phyloP scores from a whole-genome alignment of 1,284 basidiomycete species.

The Tremellales sp. region DNA sequence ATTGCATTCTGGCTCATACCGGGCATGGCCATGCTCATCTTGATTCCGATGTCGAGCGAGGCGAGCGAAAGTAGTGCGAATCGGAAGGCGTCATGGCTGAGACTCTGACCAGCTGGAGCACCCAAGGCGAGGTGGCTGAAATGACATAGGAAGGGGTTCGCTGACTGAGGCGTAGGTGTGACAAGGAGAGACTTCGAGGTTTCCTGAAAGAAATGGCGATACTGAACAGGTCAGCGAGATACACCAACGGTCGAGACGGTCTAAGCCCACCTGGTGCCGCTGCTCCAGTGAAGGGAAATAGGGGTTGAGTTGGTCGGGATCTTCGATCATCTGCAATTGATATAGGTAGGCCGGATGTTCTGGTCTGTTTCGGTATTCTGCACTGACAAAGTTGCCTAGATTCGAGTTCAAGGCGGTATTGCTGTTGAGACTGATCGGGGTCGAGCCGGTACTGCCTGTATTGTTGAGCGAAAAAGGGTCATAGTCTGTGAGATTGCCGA shows the following conservation, averaged over 20 bases:
- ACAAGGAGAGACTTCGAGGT: slow-evolving; percentile 19
- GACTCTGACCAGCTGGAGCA: slow-evolving; percentile 12
- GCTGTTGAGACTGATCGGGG: neutral
- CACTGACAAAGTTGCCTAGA: neutral
- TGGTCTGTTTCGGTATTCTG: neutral
- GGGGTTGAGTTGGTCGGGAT: slow-evolving; percentile 11
- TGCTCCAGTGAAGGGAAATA: slow-evolving; percentile 22
- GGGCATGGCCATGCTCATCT: slow-evolving; percentile 2
- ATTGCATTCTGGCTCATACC: slow-evolving; percentile 14
- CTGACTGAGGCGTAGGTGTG: slow-evolving; percentile 7
- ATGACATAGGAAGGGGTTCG: slow-evolving; percentile 19
- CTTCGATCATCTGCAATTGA: slow-evolving; percentile 1
- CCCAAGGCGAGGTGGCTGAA: slow-evolving; percentile 14
- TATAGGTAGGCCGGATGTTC: neutral
- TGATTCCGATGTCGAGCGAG: slow-evolving; percentile 21
- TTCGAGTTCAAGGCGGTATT: neutral
- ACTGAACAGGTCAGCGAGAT: slow-evolving; percentile 7
- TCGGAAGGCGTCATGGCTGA: slow-evolving; percentile 19
- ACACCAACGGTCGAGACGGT: neutral
- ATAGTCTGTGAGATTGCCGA: neutral
- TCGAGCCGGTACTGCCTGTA: neutral
- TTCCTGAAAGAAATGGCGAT: slow-evolving; percentile 19
- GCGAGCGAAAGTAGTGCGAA: slow-evolving; percentile 19
- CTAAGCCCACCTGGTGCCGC: slow-evolving; percentile 13
- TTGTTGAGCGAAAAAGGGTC: neutral